These are phyloP conservation scores for Candida bentonensis DNA, from an alignment of 805 yeast genomes.

Conservation along the genomic window DNA sequence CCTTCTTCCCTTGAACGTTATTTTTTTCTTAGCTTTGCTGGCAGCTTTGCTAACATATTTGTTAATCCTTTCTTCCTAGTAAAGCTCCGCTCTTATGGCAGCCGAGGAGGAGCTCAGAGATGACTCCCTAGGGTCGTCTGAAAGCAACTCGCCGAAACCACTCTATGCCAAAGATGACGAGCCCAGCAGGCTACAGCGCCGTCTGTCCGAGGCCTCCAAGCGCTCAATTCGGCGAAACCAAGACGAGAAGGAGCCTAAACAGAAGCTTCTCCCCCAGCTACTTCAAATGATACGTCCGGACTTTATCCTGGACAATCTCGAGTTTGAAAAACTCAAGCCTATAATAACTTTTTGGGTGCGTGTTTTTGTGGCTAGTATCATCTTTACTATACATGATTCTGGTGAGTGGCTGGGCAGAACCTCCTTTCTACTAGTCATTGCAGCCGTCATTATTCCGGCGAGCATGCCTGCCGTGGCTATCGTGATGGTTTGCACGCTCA, in stretches of 20 bases:
- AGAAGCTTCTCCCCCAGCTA: not conserved
- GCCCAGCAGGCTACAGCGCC: not conserved
- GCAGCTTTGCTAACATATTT: no score
- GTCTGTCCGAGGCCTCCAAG: not conserved
- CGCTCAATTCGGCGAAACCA: not conserved
- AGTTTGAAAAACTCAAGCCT: slow-evolving; percentile 5
- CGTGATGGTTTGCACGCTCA: slow-evolving; percentile 1
- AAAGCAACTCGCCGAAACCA: no score
- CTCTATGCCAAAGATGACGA: no score
- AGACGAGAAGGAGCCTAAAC: not conserved
- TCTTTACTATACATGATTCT: slow-evolving; percentile 4
- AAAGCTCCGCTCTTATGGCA: no score
- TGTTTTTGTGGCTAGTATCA: slow-evolving; percentile 5
- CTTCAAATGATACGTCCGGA: slow-evolving; percentile 4
- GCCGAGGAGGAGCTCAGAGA: no score
- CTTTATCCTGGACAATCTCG: slow-evolving; percentile 10
- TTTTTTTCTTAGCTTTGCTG: no score
- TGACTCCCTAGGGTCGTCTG: no score
- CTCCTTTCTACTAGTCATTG: slow-evolving; percentile 7
- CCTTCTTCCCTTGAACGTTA: no score
- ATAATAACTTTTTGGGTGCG: slow-evolving; percentile 8
- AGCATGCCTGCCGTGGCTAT: slow-evolving; percentile 7
- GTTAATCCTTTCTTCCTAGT: no score
- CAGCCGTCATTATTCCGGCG: slow-evolving; percentile 6
- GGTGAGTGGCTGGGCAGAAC: slow-evolving; percentile 10